Base-by-base conservation (phyloP, 108 stramenopile genomes). In the Conticribra weissflogii region DNA sequence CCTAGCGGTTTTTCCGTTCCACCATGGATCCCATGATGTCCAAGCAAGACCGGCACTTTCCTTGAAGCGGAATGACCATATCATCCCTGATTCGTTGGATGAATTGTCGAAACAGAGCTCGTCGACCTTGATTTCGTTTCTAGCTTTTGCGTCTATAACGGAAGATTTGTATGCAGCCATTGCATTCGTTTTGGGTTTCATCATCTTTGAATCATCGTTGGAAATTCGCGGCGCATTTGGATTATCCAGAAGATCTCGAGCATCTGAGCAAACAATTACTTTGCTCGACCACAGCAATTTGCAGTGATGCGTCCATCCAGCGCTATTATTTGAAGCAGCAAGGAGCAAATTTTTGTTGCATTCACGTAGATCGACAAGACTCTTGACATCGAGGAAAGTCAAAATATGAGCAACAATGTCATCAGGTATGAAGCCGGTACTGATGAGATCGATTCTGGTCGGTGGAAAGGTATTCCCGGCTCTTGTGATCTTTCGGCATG, bases 1-100 rank as follows among this genome's bases (percentile, higher is more conserved):
- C 9, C 91, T 80, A 31, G 86, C 83, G 16, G 79, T 63, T 25
- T 64, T 54, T 17, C 83, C 72, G 54, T 72, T 79, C 81, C 63
- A 65, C 63, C 63, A 65, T 65, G 63, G 63, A 65, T 65, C 91
- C 66, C 59, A 74, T 17, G 73, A 55, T 19, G 88, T 89, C 91
- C 91, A 92, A 50, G 88, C 88, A 2, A 53, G n/a, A 30, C 90
- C 91, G 14, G 91, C 91, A 15, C 76, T 68, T 61, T 92, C 86
- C 51, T 92, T 92, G 74, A 92, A 89, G 4, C 88, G 83, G 74
- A 89, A 89, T 16, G 75, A 81, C 91, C 91, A 89, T 5, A 85
- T 62, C 0, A 84, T 81, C 7, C 87, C 88, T 33, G 55, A 24
- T 29, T 59, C 52, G 19, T 36, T 49, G 19, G 80, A 67, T 9